A percentile compares a stretch with the other conserved stretches of the same genome.
Conservation (phyloP, 768 basidiomycete genomes). For the Inosperma sp. region DNA sequence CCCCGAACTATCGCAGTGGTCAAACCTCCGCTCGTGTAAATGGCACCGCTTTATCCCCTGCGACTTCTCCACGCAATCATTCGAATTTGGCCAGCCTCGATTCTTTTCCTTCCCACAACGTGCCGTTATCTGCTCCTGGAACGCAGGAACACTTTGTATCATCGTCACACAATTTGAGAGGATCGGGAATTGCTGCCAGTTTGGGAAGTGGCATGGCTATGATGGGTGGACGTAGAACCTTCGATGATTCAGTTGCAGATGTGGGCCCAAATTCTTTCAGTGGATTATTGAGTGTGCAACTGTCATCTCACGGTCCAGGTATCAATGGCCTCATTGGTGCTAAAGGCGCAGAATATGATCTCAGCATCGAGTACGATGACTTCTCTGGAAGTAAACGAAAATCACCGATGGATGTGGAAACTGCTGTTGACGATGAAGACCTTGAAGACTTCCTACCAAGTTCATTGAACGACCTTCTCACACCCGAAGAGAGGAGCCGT, state of each 20-base stretch:
- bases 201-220: constrained; percentile 52
- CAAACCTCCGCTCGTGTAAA: constrained; percentile 35
- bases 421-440: constrained; percentile 67
- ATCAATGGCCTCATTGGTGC: constrained; percentile 13
- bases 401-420: constrained; percentile 28
- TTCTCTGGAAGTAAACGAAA: constrained; percentile 21
- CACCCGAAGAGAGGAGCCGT: constrained; percentile 79
- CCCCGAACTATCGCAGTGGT: constrained; percentile 44
- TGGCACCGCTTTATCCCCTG: constrained; percentile 43
- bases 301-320: constrained; percentile 19
- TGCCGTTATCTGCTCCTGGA: constrained; percentile 73
- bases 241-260: constrained; percentile 27
- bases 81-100: constrained; percentile 21
- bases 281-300: constrained; percentile 20
- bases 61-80: constrained; percentile 49
- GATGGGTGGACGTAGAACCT: constrained; percentile 40
- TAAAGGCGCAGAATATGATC: constrained; percentile 29
- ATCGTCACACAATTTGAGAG: constrained; percentile 28
- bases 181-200: constrained; percentile 57
- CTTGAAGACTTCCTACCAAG: constrained; percentile 87
- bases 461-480: constrained; percentile 82
- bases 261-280: constrained; percentile 19
- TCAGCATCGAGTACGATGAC: constrained; percentile 40
- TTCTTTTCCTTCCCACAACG: constrained; percentile 5
- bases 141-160: constrained; percentile 52